Base-by-base conservation (phyloP, 768 basidiomycete genomes). In the Mrakia gelida region DNA sequence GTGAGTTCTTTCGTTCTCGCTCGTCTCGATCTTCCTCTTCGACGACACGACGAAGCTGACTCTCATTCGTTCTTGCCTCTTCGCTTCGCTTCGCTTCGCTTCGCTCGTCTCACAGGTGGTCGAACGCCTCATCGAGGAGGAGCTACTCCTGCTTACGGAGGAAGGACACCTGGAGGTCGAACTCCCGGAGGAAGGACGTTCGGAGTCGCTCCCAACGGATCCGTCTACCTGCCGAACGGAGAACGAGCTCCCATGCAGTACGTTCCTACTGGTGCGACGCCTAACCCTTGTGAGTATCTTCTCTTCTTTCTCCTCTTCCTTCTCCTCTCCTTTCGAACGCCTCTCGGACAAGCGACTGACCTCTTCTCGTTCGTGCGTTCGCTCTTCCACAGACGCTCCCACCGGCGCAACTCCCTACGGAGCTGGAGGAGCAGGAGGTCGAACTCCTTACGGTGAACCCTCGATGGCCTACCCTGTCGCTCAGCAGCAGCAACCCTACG, bases 101-200 rank as follows among this genome's bases (percentile, higher is more conserved):
- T 90, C 92, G 81, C 91, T 92, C 84, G 91, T n/a, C 85, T 84
- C 7, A 85, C 87, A 59, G 90, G 91, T 65, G 91, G 91, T 13
- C 93, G 91, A 83, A 95, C 94, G 0, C 93, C 94, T 0, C 93
- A 90, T 80, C 90, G 88, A 76, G 78, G 78, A 28, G 78, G 67
- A 23, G 56, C 56, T 16, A 79, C 78, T 45, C 78, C 78, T 0
- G 78, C 70, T 13, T 45, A 65, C n/a, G 76, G 76, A 32, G 71
- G 63, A 9, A 61, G 77, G 6, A 78, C 77, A 18, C 77, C 77
- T 23, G 71, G 43, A 21, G 63, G 65, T 32, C 43, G 75, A 45
- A 41, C 32, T n/a, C 41, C 63, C 18, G 59, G 41, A n/a, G 56
- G 49, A 34, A 21, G 56, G 9, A 67, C 32, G 63, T 9, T 38